Evolutionary conservation across 352 stramenopile genomes (phyloP).

Genomic region (Globisporangium spiculum): DNA sequence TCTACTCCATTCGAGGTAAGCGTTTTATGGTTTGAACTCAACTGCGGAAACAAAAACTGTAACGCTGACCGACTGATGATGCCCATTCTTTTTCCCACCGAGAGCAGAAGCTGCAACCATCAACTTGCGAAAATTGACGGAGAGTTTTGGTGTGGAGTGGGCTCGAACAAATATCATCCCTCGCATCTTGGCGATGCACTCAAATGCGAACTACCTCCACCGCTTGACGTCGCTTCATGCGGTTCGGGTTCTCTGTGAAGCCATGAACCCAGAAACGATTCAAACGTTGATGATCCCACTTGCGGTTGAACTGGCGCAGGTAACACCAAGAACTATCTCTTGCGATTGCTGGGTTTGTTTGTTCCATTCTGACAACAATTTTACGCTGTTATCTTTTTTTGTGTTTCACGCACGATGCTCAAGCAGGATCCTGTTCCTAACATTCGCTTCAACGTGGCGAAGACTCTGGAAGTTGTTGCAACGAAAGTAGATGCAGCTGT

Average conservation of each 20-base stretch:
- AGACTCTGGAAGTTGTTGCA: slow-evolving; percentile 90
- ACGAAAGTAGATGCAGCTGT: slow-evolving; percentile 61
- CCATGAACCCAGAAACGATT: slow-evolving; percentile 71
- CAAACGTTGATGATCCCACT: slow-evolving; percentile 90
- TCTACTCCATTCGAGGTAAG: slow-evolving; percentile 93
- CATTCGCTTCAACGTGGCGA: slow-evolving; percentile 98
- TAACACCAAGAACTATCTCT: slow-evolving; percentile 17
- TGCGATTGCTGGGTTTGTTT: neutral
- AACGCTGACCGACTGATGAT: neutral
- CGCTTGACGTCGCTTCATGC: slow-evolving; percentile 91
- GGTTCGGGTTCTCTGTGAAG: slow-evolving; percentile 80
- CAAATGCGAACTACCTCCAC: slow-evolving; percentile 93
- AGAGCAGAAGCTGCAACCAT: slow-evolving; percentile 89
- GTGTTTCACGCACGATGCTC: slow-evolving; percentile 5
- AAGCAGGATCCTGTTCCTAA: slow-evolving; percentile 93
- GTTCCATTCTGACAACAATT: slow-evolving; percentile 26
- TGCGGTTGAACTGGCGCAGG: slow-evolving; percentile 90
- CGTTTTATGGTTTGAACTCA: neutral
- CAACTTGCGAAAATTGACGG: slow-evolving; percentile 94
- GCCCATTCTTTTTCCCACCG: neutral
- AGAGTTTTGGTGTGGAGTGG: slow-evolving; percentile 97
- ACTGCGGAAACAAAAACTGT: neutral
- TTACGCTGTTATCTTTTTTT: slow-evolving; percentile 2
- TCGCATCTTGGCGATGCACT: slow-evolving; percentile 92
- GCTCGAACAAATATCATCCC: slow-evolving; percentile 92